Evolutionary conservation across 331 rosid species (phyloP).

Genomic region (Pyrus hybrid): DNA sequence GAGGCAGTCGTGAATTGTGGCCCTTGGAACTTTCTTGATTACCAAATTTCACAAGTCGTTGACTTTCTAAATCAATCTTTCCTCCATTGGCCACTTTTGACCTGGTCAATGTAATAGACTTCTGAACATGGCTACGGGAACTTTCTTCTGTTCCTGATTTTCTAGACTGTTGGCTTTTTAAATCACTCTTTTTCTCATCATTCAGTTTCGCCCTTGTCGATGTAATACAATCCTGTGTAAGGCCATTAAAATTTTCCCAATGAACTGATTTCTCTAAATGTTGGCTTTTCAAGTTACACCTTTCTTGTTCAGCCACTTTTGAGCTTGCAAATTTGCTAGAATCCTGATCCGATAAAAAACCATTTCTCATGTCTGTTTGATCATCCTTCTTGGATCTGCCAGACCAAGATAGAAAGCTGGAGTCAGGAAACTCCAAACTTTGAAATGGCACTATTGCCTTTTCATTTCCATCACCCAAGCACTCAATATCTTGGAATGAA

Average conservation of each 20-base stretch:
- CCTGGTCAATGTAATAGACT: conserved; percentile 10
- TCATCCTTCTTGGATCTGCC: conserved; percentile 18
- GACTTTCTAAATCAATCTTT: conserved; percentile 25
- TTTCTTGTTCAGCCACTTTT: conserved; percentile 19
- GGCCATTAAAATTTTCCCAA: conserved; percentile 9
- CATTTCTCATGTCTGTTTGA: conserved; percentile 18
- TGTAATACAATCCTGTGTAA: background rate
- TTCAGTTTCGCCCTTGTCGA: background rate
- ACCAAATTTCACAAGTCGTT: conserved; percentile 5
- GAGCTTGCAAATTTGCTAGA: conserved; percentile 8
- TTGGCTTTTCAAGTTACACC: conserved; percentile 14
- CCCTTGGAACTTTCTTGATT: conserved; percentile 13
- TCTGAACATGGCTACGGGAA: conserved; percentile 9
- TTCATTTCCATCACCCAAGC: conserved; percentile 16
- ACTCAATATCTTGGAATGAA: conserved; percentile 32
- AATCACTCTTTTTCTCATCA: conserved; percentile 3
- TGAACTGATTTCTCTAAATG: conserved; percentile 5
- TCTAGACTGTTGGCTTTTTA: conserved; percentile 11
- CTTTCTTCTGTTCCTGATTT: conserved; percentile 22
- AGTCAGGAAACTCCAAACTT: conserved; percentile 29
- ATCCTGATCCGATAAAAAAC: conserved; percentile 17
- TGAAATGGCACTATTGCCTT: conserved; percentile 19
- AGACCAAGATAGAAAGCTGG: conserved; percentile 19
- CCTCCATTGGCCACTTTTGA: conserved; percentile 14
- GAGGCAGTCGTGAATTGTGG: conserved; percentile 25